A percentile compares a stretch with the other conserved stretches of the same genome.
Conservation (phyloP, 164 flowering plant genomes). For the Buxus sempervirens region DNA sequence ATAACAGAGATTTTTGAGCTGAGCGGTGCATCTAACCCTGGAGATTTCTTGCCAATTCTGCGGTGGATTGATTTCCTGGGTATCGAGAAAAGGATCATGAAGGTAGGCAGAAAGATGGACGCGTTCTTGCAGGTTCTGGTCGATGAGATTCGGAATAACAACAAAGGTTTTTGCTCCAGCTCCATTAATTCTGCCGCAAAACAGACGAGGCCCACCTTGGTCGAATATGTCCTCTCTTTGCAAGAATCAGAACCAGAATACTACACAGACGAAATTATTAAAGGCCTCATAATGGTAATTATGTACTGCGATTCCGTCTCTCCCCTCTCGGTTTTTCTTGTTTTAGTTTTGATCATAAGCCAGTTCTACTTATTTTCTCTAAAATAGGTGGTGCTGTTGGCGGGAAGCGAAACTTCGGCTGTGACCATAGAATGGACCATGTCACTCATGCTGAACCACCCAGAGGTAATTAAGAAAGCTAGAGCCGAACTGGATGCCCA, state of each 20-base stretch:
- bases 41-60: slow-evolving; percentile 25
- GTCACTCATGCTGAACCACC: slow-evolving; percentile 29
- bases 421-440: slow-evolving; percentile 36
- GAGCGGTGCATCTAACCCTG: slow-evolving; percentile 9
- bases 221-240: slow-evolving; percentile 9
- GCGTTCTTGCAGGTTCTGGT: slow-evolving; percentile 23
- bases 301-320: background rate
- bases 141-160: slow-evolving; percentile 4
- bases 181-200: background rate
- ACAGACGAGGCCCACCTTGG: slow-evolving; percentile 21
- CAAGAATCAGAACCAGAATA: slow-evolving; percentile 1
- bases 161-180: background rate
- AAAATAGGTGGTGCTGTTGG: background rate
- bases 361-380: background rate
- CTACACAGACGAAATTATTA: slow-evolving; percentile 4
- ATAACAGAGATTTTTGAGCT: background rate
- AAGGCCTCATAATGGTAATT: background rate
- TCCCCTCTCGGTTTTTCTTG: background rate
- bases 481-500: slow-evolving; percentile 16
- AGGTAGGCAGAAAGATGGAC: slow-evolving; percentile 11
- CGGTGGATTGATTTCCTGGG: slow-evolving; percentile 24
- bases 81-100: slow-evolving; percentile 13
- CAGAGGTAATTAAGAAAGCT: slow-evolving; percentile 20
- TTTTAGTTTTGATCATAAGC: background rate
- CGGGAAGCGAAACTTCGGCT: slow-evolving; percentile 30